Evolutionary conservation across 306 rosid genomes (phyloP), one percentile per base, ranked within the genome.

Genomic region (Arachis hypogaea): DNA sequence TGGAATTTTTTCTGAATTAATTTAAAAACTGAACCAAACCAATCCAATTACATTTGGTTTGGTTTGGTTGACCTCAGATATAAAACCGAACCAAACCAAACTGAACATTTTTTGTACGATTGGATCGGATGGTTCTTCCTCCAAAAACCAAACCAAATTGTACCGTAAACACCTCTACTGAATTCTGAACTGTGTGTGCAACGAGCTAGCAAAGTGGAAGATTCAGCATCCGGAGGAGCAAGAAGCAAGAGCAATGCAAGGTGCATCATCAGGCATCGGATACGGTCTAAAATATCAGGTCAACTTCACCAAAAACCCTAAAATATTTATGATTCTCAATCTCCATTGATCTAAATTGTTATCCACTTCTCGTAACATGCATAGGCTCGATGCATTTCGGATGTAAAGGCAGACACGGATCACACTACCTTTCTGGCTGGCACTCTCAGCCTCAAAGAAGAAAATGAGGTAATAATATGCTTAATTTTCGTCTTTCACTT

Each of bases 201-300:
- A 7, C 29, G 11, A 12, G 8, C 9, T 33, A 33, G 38, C 9
- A 30, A 8, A 59, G 56, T 7, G 46, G 66, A 9, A 45, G 80
- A 78, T 81, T 71, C 69, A 44, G 44, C 64, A 16, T 78, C 50
- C 8, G 68, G 74, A 59, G 60, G 73, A 57, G 81, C 63, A 68
- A 75, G 41, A 63, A 75, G 9, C 61, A 57, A 62, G 47, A 58
- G 56, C 89, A 82, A 94, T 95, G 98, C 98, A 94, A 88, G 97
- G 89, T 81, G 96, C 90, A 69, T 86, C 93, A 29, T 88, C 99
- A 41, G 99, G 99, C 80, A 78, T 95, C 70, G 99, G 99, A 58
- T 92, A 94, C 82, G 99, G 98, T 71, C 84, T 93, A 16, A 93
- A 94, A 83, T 94, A 94, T 84, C 97, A 94, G 96, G 97, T 80